Base-by-base conservation (phyloP, 1,284 basidiomycete genomes). In the Mycena sp. region DNA sequence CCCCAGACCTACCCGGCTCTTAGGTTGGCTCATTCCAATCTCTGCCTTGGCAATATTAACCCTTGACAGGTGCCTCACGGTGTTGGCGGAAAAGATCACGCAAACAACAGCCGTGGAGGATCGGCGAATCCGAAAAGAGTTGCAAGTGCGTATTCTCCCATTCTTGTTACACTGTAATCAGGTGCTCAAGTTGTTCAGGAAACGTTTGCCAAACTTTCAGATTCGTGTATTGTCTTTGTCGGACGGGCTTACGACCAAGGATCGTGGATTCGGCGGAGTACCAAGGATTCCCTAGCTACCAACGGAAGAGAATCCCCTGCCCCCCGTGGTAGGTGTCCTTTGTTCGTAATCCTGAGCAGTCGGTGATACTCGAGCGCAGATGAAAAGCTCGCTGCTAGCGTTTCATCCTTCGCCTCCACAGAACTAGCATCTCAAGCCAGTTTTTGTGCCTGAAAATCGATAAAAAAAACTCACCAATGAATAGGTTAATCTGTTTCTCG, bases 51-150 rank as follows among this genome's bases (percentile, higher is more conserved):
- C 23, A 40, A 59, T 28, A 67, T 29, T 63, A 50, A 51, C 53
- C 43, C 57, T 76, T 49, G 30, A 3, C 63, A 95, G 94, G 68
- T 95, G 94, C 75, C 80, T 98, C 35, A 90, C 89, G 3, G 84
- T 90, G 1, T 76, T 98, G 17, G 90, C 91, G 0, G 89, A 94
- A 65, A 97, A 95, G 73, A 84, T 99, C 16, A 88, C 92, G 2
- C 92, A 94, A 71, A 96, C 95, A 0, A 89, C 91, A 4, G 93
- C 94, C 0, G 84, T 97, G 74, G 97, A 99, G 64, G 97, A 99
- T 76, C 86, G 89, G 19, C 85, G 93, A 21, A 80, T 96, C 58
- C 87, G 93, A n/a, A 92, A 95, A 71, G 97, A 99, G 64, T 80
- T 99, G 17, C 95, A 97, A 81, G 91, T 88, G 68, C n/a, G 67